Evolutionary conservation across 768 basidiomycete genomes (phyloP), one percentile per base, ranked within the genome.

Genomic region (Mycena rebaudengoi): DNA sequence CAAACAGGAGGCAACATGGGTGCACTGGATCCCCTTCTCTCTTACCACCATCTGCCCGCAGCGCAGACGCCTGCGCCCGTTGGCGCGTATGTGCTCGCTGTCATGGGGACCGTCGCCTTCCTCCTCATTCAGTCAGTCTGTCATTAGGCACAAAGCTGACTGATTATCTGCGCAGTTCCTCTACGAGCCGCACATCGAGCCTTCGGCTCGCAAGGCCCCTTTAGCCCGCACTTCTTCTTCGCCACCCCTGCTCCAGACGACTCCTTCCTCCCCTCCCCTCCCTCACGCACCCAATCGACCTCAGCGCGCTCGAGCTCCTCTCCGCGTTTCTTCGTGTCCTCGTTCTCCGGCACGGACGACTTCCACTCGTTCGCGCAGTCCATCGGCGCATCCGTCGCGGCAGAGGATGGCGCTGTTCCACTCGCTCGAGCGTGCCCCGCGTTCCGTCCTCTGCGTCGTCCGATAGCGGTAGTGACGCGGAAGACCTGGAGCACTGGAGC

Each of bases 151-250:
- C 62, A 69, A 60, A 48, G 39, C 40, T 21, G 51, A 40, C 60
- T n/a, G n/a, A n/a, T n/a, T n/a, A n/a, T n/a, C n/a, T n/a, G 88
- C 89, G 64, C 89, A 89, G 11, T 88, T 89, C 61, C n/a, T n/a
- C n/a, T 82, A 91, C 60, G 88, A 88, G 20, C 89, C 89, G 0
- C 80, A 77, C 41, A 44, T 91, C 28, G 88, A 88, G 69, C 78
- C 73, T n/a, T n/a, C 44, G 20, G 13, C 54, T 29, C 52, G 26
- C 66, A 30, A 70, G 45, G 12, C 28, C 28, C 12, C 26, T 48
- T 44, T 29, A 37, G 57, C 46, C 46, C 30, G 11, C 33, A 29
- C 30, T 44, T 60, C 1, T 62, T 69, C 37, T 70, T 62, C 30
- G 44, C 66, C 43, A 41, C 65, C 20, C 10, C 35, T 37, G 69